Evolutionary conservation across 2,329 filamentous ascomycete genomes (phyloP).

Genomic region (Aspergillus eucalypticola): DNA sequence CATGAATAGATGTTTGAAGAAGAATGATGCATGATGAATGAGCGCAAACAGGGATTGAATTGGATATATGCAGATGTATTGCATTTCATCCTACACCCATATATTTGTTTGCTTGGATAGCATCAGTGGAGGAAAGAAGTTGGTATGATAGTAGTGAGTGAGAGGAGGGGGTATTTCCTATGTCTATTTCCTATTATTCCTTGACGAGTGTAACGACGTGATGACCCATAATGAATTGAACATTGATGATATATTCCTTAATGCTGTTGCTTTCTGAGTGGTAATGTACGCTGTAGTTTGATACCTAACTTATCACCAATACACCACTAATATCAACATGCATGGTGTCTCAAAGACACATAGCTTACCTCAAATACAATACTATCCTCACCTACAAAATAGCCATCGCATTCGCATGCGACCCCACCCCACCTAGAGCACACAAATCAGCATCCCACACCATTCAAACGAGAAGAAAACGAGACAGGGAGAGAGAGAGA

Average conservation of each 20-base stretch:
- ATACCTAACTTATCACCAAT: not conserved
- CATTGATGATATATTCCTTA: not conserved
- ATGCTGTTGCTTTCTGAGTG: not conserved
- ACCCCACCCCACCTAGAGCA: conserved; percentile 32
- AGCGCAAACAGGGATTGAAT: not conserved
- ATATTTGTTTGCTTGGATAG: not conserved
- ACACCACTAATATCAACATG: too few species aligned
- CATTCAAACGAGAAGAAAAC: not conserved
- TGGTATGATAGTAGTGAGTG: too few species aligned
- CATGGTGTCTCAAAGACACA: not conserved
- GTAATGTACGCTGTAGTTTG: not conserved
- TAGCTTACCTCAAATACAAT: not conserved
- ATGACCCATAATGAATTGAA: conserved; percentile 7
- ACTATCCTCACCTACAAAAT: conserved; percentile 20
- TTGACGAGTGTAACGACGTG: conserved; percentile 16
- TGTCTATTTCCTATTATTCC: conserved; percentile 8
- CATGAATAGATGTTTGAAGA: too few species aligned
- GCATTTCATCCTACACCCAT: not conserved
- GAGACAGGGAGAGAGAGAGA: not conserved
- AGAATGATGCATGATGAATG: not conserved
- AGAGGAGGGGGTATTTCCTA: conserved; percentile 6
- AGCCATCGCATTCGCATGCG: conserved; percentile 37
- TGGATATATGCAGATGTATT: not conserved
- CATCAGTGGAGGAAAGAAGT: not conserved
- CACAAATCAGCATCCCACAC: not conserved